phyloP scores from a whole-genome alignment of 2,329 filamentous ascomycete genomes.

The Penicillium sp. region DNA sequence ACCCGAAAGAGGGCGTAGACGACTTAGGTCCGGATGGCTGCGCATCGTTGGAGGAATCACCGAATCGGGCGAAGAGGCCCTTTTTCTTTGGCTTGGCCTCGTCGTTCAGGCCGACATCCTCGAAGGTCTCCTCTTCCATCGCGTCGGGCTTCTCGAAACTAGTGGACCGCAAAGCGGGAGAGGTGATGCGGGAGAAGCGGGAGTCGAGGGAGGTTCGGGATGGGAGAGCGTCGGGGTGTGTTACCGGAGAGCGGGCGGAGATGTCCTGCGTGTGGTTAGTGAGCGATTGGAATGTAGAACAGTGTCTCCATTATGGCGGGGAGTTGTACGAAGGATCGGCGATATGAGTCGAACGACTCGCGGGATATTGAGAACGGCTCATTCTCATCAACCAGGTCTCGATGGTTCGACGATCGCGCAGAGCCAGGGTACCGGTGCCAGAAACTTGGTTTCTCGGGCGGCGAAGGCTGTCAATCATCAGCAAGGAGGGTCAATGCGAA shows the following conservation, averaged over 20 bases:
- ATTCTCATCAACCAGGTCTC: constrained; percentile 71
- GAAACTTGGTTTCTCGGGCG: constrained; percentile 75
- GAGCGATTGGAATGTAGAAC: neutral
- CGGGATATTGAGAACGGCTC: constrained; percentile 94
- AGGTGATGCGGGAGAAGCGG: constrained; percentile 60
- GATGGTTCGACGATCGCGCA: constrained; percentile 55
- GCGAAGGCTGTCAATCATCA: constrained; percentile 65
- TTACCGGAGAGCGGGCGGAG: constrained; percentile 76
- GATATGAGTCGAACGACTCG: constrained; percentile 95
- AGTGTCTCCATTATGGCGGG: neutral
- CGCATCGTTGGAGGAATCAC: constrained; percentile 52
- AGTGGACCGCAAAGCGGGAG: constrained; percentile 59
- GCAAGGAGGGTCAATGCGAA: neutral
- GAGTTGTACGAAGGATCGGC: constrained; percentile 80
- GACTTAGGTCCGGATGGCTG: constrained; percentile 43
- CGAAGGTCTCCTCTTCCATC: constrained; percentile 77
- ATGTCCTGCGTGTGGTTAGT: constrained; percentile 65
- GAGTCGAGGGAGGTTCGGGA: constrained; percentile 80
- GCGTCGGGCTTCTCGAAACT: constrained; percentile 59
- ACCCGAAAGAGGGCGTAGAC: constrained; percentile 52
- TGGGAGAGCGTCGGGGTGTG: constrained; percentile 55
- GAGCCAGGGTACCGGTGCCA: constrained; percentile 60
- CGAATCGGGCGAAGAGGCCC: constrained; percentile 74
- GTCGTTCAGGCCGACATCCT: constrained; percentile 84
- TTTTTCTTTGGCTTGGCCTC: constrained; percentile 71